phyloP scores from a whole-genome alignment of 495 filamentous ascomycete species.

The Staphylotrichum tortipilum region DNA sequence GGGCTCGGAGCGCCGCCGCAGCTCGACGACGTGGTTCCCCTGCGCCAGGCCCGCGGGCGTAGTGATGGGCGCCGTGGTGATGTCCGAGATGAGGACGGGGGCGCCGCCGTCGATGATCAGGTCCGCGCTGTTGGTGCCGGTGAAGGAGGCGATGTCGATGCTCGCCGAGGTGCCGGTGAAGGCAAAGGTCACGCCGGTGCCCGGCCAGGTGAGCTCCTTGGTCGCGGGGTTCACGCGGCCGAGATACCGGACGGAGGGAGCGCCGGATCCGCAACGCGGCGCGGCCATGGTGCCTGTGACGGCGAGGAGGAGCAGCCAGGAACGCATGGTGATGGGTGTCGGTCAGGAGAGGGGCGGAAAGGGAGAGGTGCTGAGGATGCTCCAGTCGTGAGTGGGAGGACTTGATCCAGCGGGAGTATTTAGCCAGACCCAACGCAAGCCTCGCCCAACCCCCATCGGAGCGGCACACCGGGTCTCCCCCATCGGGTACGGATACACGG shows the following conservation, averaged over 20 bases:
- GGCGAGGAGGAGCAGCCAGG: too few species aligned
- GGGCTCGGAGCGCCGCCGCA: background rate
- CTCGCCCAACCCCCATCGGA: too few species aligned
- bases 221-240: background rate
- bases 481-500: too few species aligned
- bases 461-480: too few species aligned
- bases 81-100: background rate
- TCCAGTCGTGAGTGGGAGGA: too few species aligned
- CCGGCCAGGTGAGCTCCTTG: background rate
- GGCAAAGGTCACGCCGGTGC: background rate
- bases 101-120: background rate
- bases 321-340: too few species aligned
- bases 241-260: background rate
- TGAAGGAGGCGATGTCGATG: background rate
- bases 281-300: too few species aligned
- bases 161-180: background rate
- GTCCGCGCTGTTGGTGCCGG: background rate
- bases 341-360: too few species aligned
- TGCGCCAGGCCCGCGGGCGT: background rate
- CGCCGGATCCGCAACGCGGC: too few species aligned
- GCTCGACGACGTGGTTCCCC: background rate
- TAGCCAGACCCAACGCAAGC: too few species aligned
- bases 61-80: background rate
- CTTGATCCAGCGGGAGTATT: too few species aligned
- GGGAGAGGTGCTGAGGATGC: too few species aligned